Percentiles rank a stretch among this genome's conserved stretches.
These are phyloP conservation scores for Rhizopogon vulgaris DNA, from an alignment of 768 basidiomycete genomes.

Conservation along the genomic window DNA sequence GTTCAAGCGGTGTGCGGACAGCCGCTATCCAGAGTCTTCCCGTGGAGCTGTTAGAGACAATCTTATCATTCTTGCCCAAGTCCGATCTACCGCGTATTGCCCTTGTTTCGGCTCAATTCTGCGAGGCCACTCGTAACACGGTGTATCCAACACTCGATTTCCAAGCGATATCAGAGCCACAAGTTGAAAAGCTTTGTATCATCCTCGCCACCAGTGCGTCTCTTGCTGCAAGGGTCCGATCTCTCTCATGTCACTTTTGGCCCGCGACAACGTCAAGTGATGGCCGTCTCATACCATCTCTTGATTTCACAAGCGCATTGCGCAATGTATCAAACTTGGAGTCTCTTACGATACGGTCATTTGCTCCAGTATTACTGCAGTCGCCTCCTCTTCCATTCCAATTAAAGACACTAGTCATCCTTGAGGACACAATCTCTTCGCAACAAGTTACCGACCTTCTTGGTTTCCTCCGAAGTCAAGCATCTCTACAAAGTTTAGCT, in stretches of 20 bases:
- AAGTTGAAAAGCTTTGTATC: constrained; percentile 11
- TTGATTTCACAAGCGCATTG: constrained; percentile 17
- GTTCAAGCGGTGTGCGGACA: not conserved
- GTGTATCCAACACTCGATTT: constrained; percentile 20
- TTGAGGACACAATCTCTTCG: constrained; percentile 18
- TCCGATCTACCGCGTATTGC: constrained; percentile 16
- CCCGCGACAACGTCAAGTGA: constrained; percentile 10
- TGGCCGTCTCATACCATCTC: constrained; percentile 6
- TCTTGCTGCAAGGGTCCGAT: constrained; percentile 19
- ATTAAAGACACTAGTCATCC: constrained; percentile 21
- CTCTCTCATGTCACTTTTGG: constrained; percentile 19
- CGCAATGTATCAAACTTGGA: constrained; percentile 25
- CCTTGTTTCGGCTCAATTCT: constrained; percentile 18
- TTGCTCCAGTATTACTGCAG: constrained; percentile 16
- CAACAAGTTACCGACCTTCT: constrained; percentile 16
- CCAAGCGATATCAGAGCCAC: constrained; percentile 7
- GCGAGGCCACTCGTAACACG: constrained; percentile 13
- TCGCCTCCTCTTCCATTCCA: constrained; percentile 15
- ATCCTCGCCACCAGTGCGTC: constrained; percentile 13
- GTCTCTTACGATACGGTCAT: constrained; percentile 20
- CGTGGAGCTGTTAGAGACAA: constrained; percentile 10
- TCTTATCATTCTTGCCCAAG: constrained; percentile 17
- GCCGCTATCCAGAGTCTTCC: constrained; percentile 10
- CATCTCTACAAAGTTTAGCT: constrained; percentile 20
- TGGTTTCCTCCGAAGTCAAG: constrained; percentile 18